Evolutionary conservation across 2,329 filamentous ascomycete genomes (phyloP).

Genomic region (Talaromyces albobiverticillius): DNA sequence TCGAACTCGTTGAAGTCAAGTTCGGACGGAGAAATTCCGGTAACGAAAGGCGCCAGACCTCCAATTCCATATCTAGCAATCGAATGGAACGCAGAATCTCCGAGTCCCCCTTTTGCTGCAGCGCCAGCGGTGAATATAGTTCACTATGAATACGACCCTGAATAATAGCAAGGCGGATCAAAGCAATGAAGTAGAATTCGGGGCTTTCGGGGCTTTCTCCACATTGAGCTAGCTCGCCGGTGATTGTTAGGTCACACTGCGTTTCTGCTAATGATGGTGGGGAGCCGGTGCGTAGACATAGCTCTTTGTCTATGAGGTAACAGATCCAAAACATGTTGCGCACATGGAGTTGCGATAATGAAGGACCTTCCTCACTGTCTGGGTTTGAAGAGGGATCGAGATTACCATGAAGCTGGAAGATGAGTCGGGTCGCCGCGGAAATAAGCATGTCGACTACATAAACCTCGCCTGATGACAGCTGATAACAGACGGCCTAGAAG

Average conservation of each 20-base stretch:
- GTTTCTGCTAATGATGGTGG: slow-evolving; percentile 52
- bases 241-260: slow-evolving; percentile 53
- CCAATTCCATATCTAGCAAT: slow-evolving; percentile 56
- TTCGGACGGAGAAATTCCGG: slow-evolving; percentile 46
- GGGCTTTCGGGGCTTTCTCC: slow-evolving; percentile 11
- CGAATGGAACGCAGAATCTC: slow-evolving; percentile 55
- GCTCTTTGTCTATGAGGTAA: slow-evolving; percentile 57
- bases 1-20: slow-evolving; percentile 40
- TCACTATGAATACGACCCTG: slow-evolving; percentile 50
- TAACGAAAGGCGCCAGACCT: slow-evolving; percentile 53
- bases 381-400: slow-evolving; percentile 24
- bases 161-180: slow-evolving; percentile 50
- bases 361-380: slow-evolving; percentile 11
- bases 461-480: slow-evolving; percentile 48
- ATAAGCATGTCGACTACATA: slow-evolving; percentile 46
- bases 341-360: slow-evolving; percentile 26
- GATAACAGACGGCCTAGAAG: slow-evolving; percentile 28
- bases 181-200: slow-evolving; percentile 40
- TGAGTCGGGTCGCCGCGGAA: slow-evolving; percentile 46
- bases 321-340: slow-evolving; percentile 54
- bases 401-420: slow-evolving; percentile 52
- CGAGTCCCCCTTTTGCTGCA: slow-evolving; percentile 50
- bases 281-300: slow-evolving; percentile 52
- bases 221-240: slow-evolving; percentile 31
- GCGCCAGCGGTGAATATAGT: slow-evolving; percentile 50